Evolutionary conservation across 2,329 filamentous ascomycete species (phyloP).

Genomic region (Uncinocarpus reesii): DNA sequence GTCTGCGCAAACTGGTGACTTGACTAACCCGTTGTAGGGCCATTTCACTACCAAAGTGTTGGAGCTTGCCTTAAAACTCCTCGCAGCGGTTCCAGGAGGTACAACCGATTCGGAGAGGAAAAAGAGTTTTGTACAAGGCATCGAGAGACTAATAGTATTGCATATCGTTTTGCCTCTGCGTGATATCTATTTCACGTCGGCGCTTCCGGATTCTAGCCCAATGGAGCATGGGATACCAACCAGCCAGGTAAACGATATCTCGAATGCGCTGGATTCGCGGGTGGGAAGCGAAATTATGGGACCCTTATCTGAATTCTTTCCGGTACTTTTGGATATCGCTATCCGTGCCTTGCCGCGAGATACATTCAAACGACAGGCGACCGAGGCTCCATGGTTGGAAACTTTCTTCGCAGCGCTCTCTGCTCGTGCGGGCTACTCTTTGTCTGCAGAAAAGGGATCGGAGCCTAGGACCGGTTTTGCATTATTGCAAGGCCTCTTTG

Average conservation of each 20-base stretch:
- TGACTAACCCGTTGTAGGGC: slow-evolving; percentile 10
- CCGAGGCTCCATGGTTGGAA: slow-evolving; percentile 43
- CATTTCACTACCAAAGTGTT: slow-evolving; percentile 4
- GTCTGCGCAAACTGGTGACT: background rate
- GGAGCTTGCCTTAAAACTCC: slow-evolving; percentile 9
- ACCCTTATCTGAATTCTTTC: slow-evolving; percentile 25
- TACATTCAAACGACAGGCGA: slow-evolving; percentile 34
- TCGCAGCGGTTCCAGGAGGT: background rate
- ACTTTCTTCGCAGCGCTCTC: slow-evolving; percentile 38
- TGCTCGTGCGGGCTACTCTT: slow-evolving; percentile 30
- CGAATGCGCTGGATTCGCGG: slow-evolving; percentile 29
- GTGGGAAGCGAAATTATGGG: slow-evolving; percentile 21
- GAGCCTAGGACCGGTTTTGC: slow-evolving; percentile 15
- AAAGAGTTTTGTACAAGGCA: slow-evolving; percentile 11
- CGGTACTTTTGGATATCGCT: slow-evolving; percentile 39
- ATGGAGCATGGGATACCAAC: slow-evolving; percentile 28
- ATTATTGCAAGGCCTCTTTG: slow-evolving; percentile 32
- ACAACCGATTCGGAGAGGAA: background rate
- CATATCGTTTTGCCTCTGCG: slow-evolving; percentile 36
- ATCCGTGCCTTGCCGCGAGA: slow-evolving; percentile 37
- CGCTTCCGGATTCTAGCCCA: slow-evolving; percentile 25
- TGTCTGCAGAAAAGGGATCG: slow-evolving; percentile 21
- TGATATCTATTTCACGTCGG: slow-evolving; percentile 27
- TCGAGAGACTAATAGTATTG: slow-evolving; percentile 32
- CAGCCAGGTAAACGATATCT: slow-evolving; percentile 28